These are phyloP conservation scores for Teunomyces kruisii DNA, from an alignment of 805 yeast genomes.

Conservation along the genomic window DNA sequence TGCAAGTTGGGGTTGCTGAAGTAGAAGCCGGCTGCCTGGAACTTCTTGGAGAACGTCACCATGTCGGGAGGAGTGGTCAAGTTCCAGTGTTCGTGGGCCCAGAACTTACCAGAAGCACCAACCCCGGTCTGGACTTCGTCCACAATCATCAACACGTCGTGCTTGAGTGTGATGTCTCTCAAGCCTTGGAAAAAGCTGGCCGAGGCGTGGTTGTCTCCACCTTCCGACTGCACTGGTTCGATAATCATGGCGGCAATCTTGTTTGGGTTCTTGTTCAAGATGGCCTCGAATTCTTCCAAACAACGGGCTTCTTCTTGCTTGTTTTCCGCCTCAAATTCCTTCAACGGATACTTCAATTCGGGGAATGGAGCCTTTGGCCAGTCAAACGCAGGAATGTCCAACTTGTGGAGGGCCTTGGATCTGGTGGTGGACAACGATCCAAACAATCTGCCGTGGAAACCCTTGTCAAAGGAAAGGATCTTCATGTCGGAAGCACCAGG, in stretches of 20 bases:
- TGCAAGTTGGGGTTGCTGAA: conserved; percentile 58
- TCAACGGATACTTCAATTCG: conserved; percentile 39
- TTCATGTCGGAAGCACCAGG: conserved; percentile 57
- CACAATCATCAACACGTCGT: conserved; percentile 59
- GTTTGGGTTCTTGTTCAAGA: conserved; percentile 37
- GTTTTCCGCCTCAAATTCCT: conserved; percentile 38
- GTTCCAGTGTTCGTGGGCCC: conserved; percentile 73
- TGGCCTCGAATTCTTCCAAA: conserved; percentile 42
- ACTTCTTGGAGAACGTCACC: conserved; percentile 70
- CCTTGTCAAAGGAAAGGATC: conserved; percentile 52
- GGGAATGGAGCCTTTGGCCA: conserved; percentile 59
- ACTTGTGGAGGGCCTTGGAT: conserved; percentile 56
- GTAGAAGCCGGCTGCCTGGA: conserved; percentile 73
- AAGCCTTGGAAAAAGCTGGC: conserved; percentile 60
- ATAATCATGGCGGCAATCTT: conserved; percentile 53
- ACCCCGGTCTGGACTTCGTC: conserved; percentile 79
- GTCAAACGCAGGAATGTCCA: conserved; percentile 58
- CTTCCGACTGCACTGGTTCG: conserved; percentile 71
- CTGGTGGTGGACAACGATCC: conserved; percentile 57
- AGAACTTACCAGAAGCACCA: conserved; percentile 69
- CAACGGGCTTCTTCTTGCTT: conserved; percentile 49
- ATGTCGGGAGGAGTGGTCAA: conserved; percentile 63
- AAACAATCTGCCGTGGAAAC: conserved; percentile 58
- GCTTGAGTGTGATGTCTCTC: conserved; percentile 57
- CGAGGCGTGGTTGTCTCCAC: conserved; percentile 74